Conservation (phyloP, 192 early-diverging fungal genomes). For the Backusella luteola region DNA sequence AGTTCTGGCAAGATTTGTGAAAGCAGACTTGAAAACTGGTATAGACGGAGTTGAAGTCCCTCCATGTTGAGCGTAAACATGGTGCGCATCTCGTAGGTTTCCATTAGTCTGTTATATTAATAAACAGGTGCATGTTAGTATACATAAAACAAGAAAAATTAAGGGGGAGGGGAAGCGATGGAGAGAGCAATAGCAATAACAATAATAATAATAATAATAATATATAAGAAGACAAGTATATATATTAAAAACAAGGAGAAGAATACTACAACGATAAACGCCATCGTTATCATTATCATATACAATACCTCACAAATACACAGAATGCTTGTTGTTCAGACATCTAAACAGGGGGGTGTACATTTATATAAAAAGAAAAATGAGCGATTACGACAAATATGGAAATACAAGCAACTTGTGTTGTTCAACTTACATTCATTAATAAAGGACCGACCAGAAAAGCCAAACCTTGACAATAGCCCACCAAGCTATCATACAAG, state of each 20-base stretch:
- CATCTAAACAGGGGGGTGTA: constrained; percentile 59
- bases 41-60: constrained; percentile 86
- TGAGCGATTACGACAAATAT: neutral
- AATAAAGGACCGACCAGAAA: constrained; percentile 93
- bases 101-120: constrained; percentile 65
- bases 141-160: constrained; percentile 1
- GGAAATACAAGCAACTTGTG: neutral
- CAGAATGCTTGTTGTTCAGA: constrained; percentile 92
- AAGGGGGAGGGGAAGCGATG: neutral
- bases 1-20: constrained; percentile 76
- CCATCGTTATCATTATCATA: neutral
- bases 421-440: constrained; percentile 66
- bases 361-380: neutral
- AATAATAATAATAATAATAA: neutral
- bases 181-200: neutral
- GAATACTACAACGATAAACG: neutral
- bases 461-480: constrained; percentile 97
- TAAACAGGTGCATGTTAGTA: constrained; percentile 1
- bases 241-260: neutral
- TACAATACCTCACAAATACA: constrained; percentile 70
- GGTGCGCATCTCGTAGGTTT: constrained; percentile 86
- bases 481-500: constrained; percentile 90
- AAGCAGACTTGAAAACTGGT: constrained; percentile 82
- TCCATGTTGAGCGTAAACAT: constrained; percentile 95
- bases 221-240: neutral